Base-by-base conservation (phyloP, 2,329 filamentous ascomycete species). In the Hypoxylon sp. region DNA sequence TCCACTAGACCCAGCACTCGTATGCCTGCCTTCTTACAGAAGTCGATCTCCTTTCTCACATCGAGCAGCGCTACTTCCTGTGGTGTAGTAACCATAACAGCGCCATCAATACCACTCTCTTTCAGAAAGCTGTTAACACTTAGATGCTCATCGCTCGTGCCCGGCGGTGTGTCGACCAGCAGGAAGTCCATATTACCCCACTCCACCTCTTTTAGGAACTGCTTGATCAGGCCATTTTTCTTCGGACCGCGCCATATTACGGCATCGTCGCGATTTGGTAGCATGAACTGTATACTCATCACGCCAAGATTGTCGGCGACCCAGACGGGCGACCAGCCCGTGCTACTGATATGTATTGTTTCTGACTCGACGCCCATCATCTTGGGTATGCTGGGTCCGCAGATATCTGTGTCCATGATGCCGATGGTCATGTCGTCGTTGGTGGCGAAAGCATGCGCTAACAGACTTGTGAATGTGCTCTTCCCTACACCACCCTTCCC, bases 211-310 rank as follows among this genome's bases (percentile, higher is more conserved):
- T 97, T 98, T 56, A 99, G 82, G 75, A 99, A 99, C 79, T 97
- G 93, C 84, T 99, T 99, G 78, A 99, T 98, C 63, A 99, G 82
- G 0, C 96, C 96, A 76, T 98, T 99, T 87, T 99, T 99, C 87
- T 99, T 99, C 2, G 96, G 92, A 0, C 96, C 96, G 55, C 96
- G 88, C 96, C 96, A 99, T 73, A 99, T 99, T 44, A 99, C 91
- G 2, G 96, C 96, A 77, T 97, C 94, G 79, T 99, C 95, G 51
- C 93, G 87, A 75, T 93, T 93, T 0, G 96, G 96, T 50, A 99
- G 85, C 93, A 99, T 97, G 79, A 99, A 99, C 80, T 99, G 96
- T 71, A 99, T 93, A 76, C 92, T 96, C 95, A 99, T 98, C 55
- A 97, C 93, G 1, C 92, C 93, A 2, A 99, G 84, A 75, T 98